These are phyloP conservation scores for Zasmidium citrigriseum DNA, from an alignment of 2,329 filamentous ascomycete species.

Conservation along the genomic window DNA sequence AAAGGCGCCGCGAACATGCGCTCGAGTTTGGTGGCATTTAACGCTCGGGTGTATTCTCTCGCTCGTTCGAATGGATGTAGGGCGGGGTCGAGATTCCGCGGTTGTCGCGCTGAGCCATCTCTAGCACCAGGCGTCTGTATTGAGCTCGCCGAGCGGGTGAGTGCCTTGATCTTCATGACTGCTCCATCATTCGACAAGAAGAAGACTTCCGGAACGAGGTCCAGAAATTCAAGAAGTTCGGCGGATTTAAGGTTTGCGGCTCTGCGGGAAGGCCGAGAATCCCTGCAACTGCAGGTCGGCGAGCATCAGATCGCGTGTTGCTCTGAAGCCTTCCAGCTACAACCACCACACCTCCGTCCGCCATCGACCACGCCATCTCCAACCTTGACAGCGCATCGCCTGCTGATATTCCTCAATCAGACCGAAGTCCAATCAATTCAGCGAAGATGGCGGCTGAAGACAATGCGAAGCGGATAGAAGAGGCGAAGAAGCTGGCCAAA, in stretches of 20 bases:
- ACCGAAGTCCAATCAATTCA: not conserved
- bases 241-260: conserved; percentile 5
- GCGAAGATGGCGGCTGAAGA: conserved; percentile 51
- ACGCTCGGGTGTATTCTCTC: conserved; percentile 75
- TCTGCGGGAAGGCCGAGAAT: conserved; percentile 8
- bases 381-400: not conserved
- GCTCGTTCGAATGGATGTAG: conserved; percentile 90
- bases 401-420: not conserved
- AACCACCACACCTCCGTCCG: conserved; percentile 3
- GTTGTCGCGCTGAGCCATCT: conserved; percentile 61
- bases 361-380: not conserved
- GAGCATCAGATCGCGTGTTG: conserved; percentile 1
- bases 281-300: conserved; percentile 7
- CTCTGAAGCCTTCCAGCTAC: conserved; percentile 4
- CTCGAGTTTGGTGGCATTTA: conserved; percentile 88
- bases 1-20: conserved; percentile 89
- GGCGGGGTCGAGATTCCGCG: conserved; percentile 76
- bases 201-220: conserved; percentile 1
- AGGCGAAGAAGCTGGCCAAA: conserved; percentile 83
- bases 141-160: conserved; percentile 65
- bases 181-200: conserved; percentile 14
- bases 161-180: conserved; percentile 60
- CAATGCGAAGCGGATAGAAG: conserved; percentile 70
- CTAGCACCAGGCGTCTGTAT: conserved; percentile 66
- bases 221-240: conserved; percentile 8